Percentiles rank a stretch among this genome's conserved stretches.
Conservation (phyloP, 306 rosid genomes). For the Hippophae gyantsensis region DNA sequence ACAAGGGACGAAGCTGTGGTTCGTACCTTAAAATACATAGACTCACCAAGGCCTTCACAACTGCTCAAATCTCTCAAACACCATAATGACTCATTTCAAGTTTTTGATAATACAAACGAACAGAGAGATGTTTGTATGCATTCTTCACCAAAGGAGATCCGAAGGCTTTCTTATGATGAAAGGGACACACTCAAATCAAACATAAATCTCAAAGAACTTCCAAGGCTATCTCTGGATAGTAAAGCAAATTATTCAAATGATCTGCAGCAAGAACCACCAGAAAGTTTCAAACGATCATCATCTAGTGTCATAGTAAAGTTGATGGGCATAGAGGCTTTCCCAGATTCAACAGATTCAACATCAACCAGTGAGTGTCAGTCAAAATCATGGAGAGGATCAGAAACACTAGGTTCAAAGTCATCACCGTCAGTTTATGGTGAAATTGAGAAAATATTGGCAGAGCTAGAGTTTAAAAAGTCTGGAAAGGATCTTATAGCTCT, state of each 20-base stretch:
- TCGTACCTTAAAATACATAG: constrained; percentile 45
- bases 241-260: constrained; percentile 21
- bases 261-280: constrained; percentile 49
- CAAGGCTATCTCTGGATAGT: constrained; percentile 90
- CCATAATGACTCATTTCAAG: constrained; percentile 27
- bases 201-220: constrained; percentile 55
- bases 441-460: constrained; percentile 71
- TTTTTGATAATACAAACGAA: constrained; percentile 13
- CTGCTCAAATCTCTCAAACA: constrained; percentile 26
- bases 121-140: constrained; percentile 15
- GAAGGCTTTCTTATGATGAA: constrained; percentile 75
- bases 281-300: constrained; percentile 40
- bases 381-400: constrained; percentile 28
- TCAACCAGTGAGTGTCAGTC: constrained; percentile 27
- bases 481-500: constrained; percentile 94
- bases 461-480: constrained; percentile 81
- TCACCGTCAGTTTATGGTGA: constrained; percentile 63
- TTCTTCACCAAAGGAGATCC: constrained; percentile 19
- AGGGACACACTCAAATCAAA: constrained; percentile 41
- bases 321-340: constrained; percentile 72
- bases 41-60: constrained; percentile 70
- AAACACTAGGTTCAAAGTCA: constrained; percentile 32
- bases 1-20: constrained; percentile 32
- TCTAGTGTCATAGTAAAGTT: constrained; percentile 66
- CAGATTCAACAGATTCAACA: constrained; percentile 32